Conservation (phyloP, 2,329 filamentous ascomycete genomes). For the Cercospora janseana region DNA sequence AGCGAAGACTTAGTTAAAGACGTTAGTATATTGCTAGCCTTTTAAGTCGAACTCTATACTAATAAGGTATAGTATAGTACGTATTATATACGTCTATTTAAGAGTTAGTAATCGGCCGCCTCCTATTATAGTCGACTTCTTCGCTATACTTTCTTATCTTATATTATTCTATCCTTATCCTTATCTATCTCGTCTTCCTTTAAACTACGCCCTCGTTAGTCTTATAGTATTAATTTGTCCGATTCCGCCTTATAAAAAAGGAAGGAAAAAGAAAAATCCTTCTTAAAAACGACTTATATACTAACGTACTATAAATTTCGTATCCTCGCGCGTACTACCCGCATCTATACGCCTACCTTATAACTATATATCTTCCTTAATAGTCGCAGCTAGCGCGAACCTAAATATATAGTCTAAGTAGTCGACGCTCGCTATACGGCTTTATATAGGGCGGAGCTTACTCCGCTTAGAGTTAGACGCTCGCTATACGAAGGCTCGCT, state of each 20-base stretch:
- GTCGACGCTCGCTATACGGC: too few species aligned
- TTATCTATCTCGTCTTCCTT: neutral
- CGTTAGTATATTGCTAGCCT: neutral
- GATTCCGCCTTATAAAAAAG: too few species aligned
- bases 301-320: neutral
- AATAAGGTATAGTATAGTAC: neutral
- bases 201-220: too few species aligned
- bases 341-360: neutral
- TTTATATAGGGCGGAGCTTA: too few species aligned
- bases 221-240: neutral
- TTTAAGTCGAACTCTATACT: neutral
- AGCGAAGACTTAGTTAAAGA: neutral
- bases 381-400: neutral
- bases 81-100: neutral
- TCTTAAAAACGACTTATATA: neutral
- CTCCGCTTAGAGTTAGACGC: too few species aligned
- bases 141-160: neutral
- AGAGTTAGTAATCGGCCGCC: neutral
- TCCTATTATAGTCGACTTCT: too few species aligned
- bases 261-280: neutral
- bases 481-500: too few species aligned
- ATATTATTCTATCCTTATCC: neutral
- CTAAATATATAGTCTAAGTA: too few species aligned
- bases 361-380: neutral
- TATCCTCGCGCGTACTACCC: neutral